Conservation (phyloP, 768 basidiomycete species). For the Cystobasidium tubakii region DNA sequence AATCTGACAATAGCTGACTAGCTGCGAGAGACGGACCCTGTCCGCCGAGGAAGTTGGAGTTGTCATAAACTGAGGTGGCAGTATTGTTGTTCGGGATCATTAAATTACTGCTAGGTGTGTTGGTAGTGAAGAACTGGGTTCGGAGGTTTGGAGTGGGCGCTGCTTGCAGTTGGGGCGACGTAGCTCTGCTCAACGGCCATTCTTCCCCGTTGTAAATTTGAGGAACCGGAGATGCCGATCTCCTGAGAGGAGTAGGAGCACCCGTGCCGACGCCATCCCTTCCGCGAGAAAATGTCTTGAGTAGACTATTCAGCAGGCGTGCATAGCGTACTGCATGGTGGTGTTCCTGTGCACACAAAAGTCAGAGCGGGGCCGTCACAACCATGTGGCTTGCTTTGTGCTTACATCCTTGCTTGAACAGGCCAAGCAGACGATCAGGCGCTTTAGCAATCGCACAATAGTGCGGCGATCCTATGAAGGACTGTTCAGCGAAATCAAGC, state of each 20-base stretch:
- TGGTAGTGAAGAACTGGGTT: slow-evolving; percentile 15
- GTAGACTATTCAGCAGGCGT: slow-evolving; percentile 37
- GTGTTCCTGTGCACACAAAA: slow-evolving; percentile 25
- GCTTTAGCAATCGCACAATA: slow-evolving; percentile 34
- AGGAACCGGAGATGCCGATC: not conserved
- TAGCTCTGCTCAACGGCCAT: slow-evolving; percentile 20
- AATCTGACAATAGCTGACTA: slow-evolving; percentile 12
- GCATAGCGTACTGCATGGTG: slow-evolving; percentile 39
- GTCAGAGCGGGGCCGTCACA: not conserved
- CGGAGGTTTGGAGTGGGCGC: slow-evolving; percentile 1
- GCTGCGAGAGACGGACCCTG: slow-evolving; percentile 2
- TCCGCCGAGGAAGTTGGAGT: not conserved
- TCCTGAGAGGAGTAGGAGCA: slow-evolving; percentile 9
- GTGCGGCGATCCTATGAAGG: not conserved
- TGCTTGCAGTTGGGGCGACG: not conserved
- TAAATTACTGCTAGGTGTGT: slow-evolving; percentile 3
- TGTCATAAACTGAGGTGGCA: not conserved
- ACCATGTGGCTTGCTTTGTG: not conserved
- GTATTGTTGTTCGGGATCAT: slow-evolving; percentile 5
- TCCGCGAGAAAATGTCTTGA: slow-evolving; percentile 27
- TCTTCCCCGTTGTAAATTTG: slow-evolving; percentile 10
- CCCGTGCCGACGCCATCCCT: slow-evolving; percentile 24
- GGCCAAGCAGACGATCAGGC: slow-evolving; percentile 37
- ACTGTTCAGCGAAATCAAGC: not conserved
- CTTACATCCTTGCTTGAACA: slow-evolving; percentile 37